Conservation (phyloP, 768 basidiomycete genomes). For the Thelephora ganbajun region DNA sequence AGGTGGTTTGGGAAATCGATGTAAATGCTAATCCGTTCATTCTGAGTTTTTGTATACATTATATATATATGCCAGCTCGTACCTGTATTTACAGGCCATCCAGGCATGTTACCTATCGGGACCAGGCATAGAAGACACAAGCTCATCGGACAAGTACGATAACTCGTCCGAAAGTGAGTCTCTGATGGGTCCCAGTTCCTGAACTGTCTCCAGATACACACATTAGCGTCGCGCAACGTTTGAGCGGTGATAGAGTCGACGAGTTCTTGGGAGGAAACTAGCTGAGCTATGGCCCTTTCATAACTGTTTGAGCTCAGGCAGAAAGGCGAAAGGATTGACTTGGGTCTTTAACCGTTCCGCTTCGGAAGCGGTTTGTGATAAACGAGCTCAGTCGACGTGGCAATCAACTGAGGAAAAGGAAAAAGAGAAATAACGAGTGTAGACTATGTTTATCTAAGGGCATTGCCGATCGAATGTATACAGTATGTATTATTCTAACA, state of each 20-base stretch:
- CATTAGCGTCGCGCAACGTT: constrained; percentile 32
- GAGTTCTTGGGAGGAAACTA: constrained; percentile 34
- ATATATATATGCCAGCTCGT: no score
- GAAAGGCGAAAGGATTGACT: constrained; percentile 14
- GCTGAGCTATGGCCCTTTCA: constrained; percentile 36
- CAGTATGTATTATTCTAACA: no score
- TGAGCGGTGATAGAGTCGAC: constrained; percentile 32
- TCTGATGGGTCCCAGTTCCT: constrained; percentile 61
- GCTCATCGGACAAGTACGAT: constrained; percentile 44
- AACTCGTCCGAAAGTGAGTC: constrained; percentile 73
- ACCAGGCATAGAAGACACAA: constrained; percentile 42
- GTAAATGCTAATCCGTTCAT: no score
- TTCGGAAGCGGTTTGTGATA: constrained; percentile 21
- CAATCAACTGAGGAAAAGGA: no score
- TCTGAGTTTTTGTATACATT: no score
- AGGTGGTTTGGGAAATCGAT: no score
- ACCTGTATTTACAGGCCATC: no score
- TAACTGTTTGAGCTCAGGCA: constrained; percentile 16
- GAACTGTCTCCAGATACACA: constrained; percentile 47
- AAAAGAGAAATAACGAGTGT: no score
- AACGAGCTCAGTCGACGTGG: no score
- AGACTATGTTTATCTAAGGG: no score
- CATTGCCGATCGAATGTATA: no score
- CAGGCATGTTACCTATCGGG: constrained; percentile 28
- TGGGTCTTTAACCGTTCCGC: constrained; percentile 13